phyloP scores from a whole-genome alignment of 129 eudicot genomes.

The Artemisia tridentata region DNA sequence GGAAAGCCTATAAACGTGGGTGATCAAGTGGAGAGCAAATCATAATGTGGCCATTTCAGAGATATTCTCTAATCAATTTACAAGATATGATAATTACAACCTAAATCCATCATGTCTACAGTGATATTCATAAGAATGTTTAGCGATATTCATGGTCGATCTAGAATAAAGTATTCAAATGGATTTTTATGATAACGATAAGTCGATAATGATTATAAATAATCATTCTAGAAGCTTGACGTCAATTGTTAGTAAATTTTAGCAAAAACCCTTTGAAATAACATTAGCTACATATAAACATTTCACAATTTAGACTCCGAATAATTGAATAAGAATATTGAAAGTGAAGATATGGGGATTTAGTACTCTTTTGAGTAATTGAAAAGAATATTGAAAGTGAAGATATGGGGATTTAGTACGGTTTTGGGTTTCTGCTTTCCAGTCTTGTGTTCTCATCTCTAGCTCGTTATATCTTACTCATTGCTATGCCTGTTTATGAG shows the following conservation, averaged over 20 bases:
- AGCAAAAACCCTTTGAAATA: too few species aligned
- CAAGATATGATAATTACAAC: slow-evolving; percentile 1
- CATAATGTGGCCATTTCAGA: slow-evolving; percentile 22
- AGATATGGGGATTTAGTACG: too few species aligned
- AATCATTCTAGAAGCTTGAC: too few species aligned
- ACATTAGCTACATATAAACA: too few species aligned
- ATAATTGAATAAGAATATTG: background rate
- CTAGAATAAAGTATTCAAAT: too few species aligned
- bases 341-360: too few species aligned
- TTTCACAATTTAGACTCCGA: too few species aligned
- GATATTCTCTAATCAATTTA: slow-evolving; percentile 21
- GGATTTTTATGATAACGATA: too few species aligned
- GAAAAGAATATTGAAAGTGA: too few species aligned
- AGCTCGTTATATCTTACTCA: background rate
- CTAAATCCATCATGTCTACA: slow-evolving; percentile 2
- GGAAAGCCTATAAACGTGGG: slow-evolving; percentile 36
- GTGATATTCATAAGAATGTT: background rate
- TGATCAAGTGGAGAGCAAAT: slow-evolving; percentile 28
- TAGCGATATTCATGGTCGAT: background rate
- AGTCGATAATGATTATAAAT: too few species aligned
- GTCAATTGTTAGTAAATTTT: too few species aligned
- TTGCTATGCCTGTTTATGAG: background rate
- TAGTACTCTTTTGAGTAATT: background rate
- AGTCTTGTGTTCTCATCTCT: background rate
- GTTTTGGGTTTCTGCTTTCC: background rate